phyloP scores from a whole-genome alignment of 106 monocot species.

The Phalaenopsis aphrodite region DNA sequence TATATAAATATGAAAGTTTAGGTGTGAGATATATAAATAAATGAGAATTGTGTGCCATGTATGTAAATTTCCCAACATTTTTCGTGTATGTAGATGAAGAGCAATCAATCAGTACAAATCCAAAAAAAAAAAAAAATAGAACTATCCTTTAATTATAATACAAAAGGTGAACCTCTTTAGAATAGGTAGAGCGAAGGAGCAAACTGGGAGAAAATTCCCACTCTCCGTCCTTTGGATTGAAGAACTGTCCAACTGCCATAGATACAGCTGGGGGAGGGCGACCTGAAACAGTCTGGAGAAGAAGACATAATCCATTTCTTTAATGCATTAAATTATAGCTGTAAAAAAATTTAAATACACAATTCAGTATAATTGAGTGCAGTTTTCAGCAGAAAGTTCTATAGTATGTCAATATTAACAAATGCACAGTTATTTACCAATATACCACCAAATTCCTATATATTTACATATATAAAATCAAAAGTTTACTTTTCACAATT shows the following conservation, averaged over 20 bases:
- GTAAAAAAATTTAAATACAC: neutral
- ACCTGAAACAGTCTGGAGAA: conserved; percentile 90
- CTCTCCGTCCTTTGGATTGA: conserved; percentile 65
- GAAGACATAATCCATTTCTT: neutral
- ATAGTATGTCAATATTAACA: too few relatives aligned
- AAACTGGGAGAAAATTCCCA: conserved; percentile 39
- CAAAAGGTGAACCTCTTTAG: conserved; percentile 37
- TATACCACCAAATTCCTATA: too few relatives aligned
- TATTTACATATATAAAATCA: too few relatives aligned
- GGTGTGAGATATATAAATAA: too few relatives aligned
- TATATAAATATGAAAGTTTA: too few relatives aligned
- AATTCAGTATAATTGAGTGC: neutral
- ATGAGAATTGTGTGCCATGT: too few relatives aligned
- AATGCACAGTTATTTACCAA: too few relatives aligned
- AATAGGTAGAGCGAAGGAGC: conserved; percentile 45
- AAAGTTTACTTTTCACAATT: too few relatives aligned
- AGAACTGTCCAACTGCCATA: conserved; percentile 98
- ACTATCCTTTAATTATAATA: conserved; percentile 4
- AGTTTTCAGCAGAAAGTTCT: neutral
- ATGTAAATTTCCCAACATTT: too few relatives aligned
- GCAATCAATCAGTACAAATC: neutral
- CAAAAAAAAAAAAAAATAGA: neutral
- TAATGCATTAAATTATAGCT: neutral
- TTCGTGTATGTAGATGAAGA: neutral
- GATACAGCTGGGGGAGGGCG: conserved; percentile 90